phyloP scores from a whole-genome alignment of 2,329 filamentous ascomycete species.

The Zalaria sp. region DNA sequence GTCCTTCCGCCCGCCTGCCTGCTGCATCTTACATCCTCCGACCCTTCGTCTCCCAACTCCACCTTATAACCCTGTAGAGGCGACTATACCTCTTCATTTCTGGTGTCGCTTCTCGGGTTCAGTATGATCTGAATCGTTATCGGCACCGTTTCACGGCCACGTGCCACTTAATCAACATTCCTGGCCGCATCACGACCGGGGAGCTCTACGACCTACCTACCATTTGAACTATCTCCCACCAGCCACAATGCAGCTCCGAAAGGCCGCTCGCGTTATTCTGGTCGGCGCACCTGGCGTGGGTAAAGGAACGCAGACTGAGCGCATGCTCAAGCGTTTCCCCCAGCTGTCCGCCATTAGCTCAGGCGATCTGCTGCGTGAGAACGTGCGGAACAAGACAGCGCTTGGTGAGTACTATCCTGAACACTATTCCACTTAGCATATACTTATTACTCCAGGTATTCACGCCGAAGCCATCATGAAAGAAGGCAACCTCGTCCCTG shows the following conservation, averaged over 20 bases:
- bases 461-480: constrained; percentile 84
- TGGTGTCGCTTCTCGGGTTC: too few species aligned
- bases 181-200: too few species aligned
- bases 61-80: too few species aligned
- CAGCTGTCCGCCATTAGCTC: constrained; percentile 87
- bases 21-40: too few species aligned
- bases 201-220: too few species aligned
- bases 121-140: too few species aligned
- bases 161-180: too few species aligned
- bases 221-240: background rate
- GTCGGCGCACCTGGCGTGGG: constrained; percentile 93
- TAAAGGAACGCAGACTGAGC: constrained; percentile 90
- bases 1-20: too few species aligned
- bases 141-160: too few species aligned
- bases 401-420: constrained; percentile 47
- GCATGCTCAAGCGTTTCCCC: constrained; percentile 73
- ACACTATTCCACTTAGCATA: background rate
- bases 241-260: constrained; percentile 35
- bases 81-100: too few species aligned
- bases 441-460: constrained; percentile 45
- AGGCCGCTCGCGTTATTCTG: constrained; percentile 81
- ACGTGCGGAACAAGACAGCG: constrained; percentile 78
- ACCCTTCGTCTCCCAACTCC: too few species aligned
- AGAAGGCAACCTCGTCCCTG: constrained; percentile 76
- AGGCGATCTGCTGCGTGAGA: constrained; percentile 78